Evolutionary conservation across 495 filamentous ascomycete species (phyloP).

Genomic region (Penicillium nucicola): DNA sequence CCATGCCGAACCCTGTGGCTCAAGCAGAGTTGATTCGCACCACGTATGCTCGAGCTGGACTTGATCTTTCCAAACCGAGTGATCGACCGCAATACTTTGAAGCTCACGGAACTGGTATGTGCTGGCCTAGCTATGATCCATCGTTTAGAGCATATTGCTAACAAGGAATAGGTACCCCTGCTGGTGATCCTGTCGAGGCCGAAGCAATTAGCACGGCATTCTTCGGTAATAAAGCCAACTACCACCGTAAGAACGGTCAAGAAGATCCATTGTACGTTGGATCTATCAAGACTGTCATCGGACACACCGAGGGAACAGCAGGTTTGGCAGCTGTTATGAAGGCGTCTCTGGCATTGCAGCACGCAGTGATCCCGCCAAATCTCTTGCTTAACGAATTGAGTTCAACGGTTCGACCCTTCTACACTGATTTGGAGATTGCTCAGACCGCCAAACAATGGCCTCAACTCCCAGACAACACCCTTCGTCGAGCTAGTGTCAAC

Average conservation of each 20-base stretch:
- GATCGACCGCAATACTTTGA: constrained; percentile 40
- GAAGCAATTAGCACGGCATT: constrained; percentile 29
- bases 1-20: constrained; percentile 29
- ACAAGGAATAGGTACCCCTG: constrained; percentile 26
- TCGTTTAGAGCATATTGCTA: neutral
- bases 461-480: neutral
- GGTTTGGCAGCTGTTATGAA: constrained; percentile 51
- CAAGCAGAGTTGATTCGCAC: constrained; percentile 32
- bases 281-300: constrained; percentile 50
- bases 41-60: constrained; percentile 32
- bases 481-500: constrained; percentile 34
- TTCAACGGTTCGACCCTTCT: constrained; percentile 17
- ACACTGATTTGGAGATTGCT: constrained; percentile 32
- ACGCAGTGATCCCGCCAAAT: constrained; percentile 55
- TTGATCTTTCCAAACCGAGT: constrained; percentile 21
- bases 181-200: constrained; percentile 43
- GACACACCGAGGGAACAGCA: constrained; percentile 55
- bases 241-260: constrained; percentile 24
- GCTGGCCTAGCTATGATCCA: neutral
- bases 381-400: constrained; percentile 51
- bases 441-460: constrained; percentile 15
- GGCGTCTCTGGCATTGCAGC: constrained; percentile 40
- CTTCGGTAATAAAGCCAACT: constrained; percentile 30
- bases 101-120: constrained; percentile 34
- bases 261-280: constrained; percentile 44